A percentile compares a stretch with the other conserved stretches of the same genome.
These are phyloP conservation scores for Acacia pycnantha DNA, from an alignment of 331 rosid genomes.

Conservation along the genomic window DNA sequence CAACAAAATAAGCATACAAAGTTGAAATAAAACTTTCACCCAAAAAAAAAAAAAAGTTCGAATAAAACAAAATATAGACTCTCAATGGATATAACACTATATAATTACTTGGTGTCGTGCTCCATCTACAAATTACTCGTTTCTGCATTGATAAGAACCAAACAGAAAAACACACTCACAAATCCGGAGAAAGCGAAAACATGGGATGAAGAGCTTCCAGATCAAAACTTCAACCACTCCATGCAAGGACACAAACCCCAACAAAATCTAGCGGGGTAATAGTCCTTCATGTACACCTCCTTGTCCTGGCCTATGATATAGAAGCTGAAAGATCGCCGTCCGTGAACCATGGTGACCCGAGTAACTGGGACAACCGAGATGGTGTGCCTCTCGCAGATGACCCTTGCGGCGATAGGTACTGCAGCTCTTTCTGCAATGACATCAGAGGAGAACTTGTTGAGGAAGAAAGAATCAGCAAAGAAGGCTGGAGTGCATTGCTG, in stretches of 20 bases:
- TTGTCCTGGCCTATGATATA: constrained; percentile 72
- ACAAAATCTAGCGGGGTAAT: constrained; percentile 79
- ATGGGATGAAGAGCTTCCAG: constrained; percentile 10
- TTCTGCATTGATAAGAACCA: constrained; percentile 9
- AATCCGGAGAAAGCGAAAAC: no score
- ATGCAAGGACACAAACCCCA: constrained; percentile 96
- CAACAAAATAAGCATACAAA: not conserved
- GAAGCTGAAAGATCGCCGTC: constrained; percentile 72
- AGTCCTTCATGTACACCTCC: constrained; percentile 88
- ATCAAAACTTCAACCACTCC: constrained; percentile 88
- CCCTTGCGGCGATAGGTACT: constrained; percentile 73
- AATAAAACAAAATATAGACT: not conserved
- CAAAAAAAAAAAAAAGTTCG: no score
- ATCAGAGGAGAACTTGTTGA: constrained; percentile 88
- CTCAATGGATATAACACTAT: not conserved
- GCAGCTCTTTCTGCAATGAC: constrained; percentile 78
- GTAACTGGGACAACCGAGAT: constrained; percentile 89
- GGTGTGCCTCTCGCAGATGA: constrained; percentile 83
- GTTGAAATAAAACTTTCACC: no score
- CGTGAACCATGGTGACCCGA: constrained; percentile 79
- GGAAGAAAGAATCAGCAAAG: constrained; percentile 88
- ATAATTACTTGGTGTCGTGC: not conserved
- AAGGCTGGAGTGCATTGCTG: constrained; percentile 85
- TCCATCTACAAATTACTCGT: constrained; percentile 12
- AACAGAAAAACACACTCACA: not conserved